phyloP scores from a whole-genome alignment of 2,329 filamentous ascomycete genomes.

The Fusarium begoniae region DNA sequence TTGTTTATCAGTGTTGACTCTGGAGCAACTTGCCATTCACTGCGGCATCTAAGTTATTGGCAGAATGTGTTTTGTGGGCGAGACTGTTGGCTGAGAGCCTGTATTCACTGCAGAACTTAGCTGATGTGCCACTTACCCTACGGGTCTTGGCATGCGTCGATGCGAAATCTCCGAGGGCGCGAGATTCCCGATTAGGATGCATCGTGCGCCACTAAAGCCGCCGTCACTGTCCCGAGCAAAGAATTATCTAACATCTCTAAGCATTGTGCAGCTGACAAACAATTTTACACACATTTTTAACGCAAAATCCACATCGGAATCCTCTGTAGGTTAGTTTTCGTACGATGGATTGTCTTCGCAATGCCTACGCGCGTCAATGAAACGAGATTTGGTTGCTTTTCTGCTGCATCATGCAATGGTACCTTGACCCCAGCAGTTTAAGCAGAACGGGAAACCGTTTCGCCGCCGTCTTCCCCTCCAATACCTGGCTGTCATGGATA shows the following conservation, averaged over 20 bases:
- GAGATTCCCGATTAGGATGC: background rate
- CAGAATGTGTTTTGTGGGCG: background rate
- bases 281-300: background rate
- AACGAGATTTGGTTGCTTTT: background rate
- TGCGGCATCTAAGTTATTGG: background rate
- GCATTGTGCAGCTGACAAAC: background rate
- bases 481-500: background rate
- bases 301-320: background rate
- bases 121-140: background rate
- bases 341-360: background rate
- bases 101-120: background rate
- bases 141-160: background rate
- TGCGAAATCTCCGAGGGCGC: background rate
- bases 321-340: accelerated
- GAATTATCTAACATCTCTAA: background rate
- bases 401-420: background rate
- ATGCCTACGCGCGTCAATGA: background rate
- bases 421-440: background rate
- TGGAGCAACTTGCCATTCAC: no score
- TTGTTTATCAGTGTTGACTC: accelerated
- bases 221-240: no score
- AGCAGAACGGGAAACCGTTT: background rate
- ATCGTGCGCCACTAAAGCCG: background rate
- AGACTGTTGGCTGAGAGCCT: background rate
- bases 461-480: background rate